Base-by-base conservation (phyloP, 495 filamentous ascomycete species). In the Neurospora sp. region DNA sequence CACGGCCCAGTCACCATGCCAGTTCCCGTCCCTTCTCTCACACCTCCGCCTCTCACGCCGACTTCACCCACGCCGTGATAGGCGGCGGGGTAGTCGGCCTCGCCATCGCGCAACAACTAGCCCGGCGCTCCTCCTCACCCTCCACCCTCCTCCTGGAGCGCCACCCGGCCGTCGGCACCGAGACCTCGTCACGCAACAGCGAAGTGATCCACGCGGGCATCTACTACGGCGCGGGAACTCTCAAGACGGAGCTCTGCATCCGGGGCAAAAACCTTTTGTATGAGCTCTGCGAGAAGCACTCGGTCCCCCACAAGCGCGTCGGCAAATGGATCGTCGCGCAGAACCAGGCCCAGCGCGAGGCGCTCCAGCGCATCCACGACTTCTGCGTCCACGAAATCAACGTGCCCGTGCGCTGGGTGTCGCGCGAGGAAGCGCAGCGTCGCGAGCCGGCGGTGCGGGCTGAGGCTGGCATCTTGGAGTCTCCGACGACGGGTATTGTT, bases 301-400 rank as follows among this genome's bases (percentile, higher is more conserved):
- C 78, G 45, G 91, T 98, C 70, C 90, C 91, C 0, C 86, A 94
- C 83, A 84, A 84, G 72, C 91, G 90, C 78, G 90, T 87, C 22
- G 94, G 93, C 61, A 99, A 99, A 85, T 97, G 96, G 94, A 90
- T 99, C 75, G 90, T 99, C 1, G 95, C 96, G 2, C 96, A 99
- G 82, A 89, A 88, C 68, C 82, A 83, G 9, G 81, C 84, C 44
- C 92, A 98, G 79, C 88, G 87, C 81, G 87, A 85, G 37, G 88
- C 86, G 1, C 87, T 94, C 2, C 78, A 92, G 59, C 85, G 84
- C 16, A 81, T 96, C 17, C 90, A 94, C 77, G 83, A 83, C 14
- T 90, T 91, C 70, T 90, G 93, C 20, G 80, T 84, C 39, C 79
- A 84, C 37, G 76, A 77, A 16, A 85, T 96, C 70, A 86, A 83